These are phyloP conservation scores for Gamarada debralockiae DNA, from an alignment of 495 filamentous ascomycete species.

Conservation along the genomic window DNA sequence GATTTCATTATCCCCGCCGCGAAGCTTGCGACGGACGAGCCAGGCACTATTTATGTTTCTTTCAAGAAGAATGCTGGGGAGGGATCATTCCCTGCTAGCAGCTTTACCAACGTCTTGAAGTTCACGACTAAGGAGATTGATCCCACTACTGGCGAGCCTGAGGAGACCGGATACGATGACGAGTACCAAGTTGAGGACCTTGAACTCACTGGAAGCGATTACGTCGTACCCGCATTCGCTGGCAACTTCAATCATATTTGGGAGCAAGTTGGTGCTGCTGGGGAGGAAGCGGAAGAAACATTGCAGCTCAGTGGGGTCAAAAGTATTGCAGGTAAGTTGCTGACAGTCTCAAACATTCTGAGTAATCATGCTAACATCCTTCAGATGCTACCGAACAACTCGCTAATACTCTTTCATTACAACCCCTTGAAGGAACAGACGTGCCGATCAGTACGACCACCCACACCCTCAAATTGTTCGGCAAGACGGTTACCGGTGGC, in stretches of 20 bases:
- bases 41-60: slow-evolving; percentile 90
- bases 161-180: slow-evolving; percentile 90
- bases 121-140: slow-evolving; percentile 98
- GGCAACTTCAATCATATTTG: slow-evolving; percentile 96
- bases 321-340: slow-evolving; percentile 79
- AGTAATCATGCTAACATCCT: slow-evolving; percentile 10
- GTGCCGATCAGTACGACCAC: slow-evolving; percentile 82
- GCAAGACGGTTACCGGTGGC: slow-evolving; percentile 90
- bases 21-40: slow-evolving; percentile 73
- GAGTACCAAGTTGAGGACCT: slow-evolving; percentile 97
- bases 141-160: slow-evolving; percentile 87
- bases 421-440: slow-evolving; percentile 91
- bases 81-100: slow-evolving; percentile 64
- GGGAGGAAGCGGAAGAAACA: slow-evolving; percentile 89
- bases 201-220: slow-evolving; percentile 87
- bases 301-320: slow-evolving; percentile 85
- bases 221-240: slow-evolving; percentile 88
- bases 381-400: slow-evolving; percentile 93
- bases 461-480: slow-evolving; percentile 92
- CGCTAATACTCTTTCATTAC: slow-evolving; percentile 78
- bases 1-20: slow-evolving; percentile 91
- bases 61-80: slow-evolving; percentile 81
- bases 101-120: slow-evolving; percentile 89
- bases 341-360: background rate
- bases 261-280: slow-evolving; percentile 85